phyloP scores from a whole-genome alignment of 495 filamentous ascomycete species.

The Penicillium fimorum region DNA sequence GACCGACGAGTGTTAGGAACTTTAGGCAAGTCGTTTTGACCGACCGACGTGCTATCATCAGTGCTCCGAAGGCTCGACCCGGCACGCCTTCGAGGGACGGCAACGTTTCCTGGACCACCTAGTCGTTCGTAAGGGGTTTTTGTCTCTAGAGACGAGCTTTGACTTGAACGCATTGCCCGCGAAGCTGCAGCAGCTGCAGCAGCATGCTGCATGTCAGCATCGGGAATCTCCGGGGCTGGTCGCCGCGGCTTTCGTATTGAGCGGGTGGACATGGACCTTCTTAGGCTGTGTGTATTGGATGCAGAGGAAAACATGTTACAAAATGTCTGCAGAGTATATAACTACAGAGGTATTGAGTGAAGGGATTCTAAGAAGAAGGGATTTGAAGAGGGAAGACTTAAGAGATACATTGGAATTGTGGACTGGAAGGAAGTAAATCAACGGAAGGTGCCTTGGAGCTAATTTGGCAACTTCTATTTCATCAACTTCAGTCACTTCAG shows the following conservation, averaged over 20 bases:
- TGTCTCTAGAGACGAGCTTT: slow-evolving; percentile 36
- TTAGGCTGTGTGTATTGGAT: slow-evolving; percentile 44
- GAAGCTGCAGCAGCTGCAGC: slow-evolving; percentile 58
- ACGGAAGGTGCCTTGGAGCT: neutral
- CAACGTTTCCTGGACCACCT: slow-evolving; percentile 38
- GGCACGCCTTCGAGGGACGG: slow-evolving; percentile 35
- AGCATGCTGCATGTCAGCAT: slow-evolving; percentile 59
- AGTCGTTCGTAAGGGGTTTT: slow-evolving; percentile 32
- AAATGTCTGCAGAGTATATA: slow-evolving; percentile 26
- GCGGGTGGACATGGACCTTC: slow-evolving; percentile 62
- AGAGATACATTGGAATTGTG: neutral
- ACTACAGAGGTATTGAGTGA: neutral
- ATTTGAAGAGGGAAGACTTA: neutral
- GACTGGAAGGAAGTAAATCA: neutral
- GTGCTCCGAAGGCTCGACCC: slow-evolving; percentile 16
- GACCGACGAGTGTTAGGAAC: slow-evolving; percentile 10
- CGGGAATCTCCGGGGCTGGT: slow-evolving; percentile 45
- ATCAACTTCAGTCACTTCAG: neutral
- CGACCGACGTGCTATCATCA: slow-evolving; percentile 9
- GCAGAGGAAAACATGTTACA: slow-evolving; percentile 28
- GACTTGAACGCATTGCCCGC: slow-evolving; percentile 60
- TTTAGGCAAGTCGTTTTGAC: slow-evolving; percentile 1
- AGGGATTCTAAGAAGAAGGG: neutral
- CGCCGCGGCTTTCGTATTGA: slow-evolving; percentile 48
- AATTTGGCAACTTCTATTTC: neutral